Percentiles rank a stretch among this genome's conserved stretches.
These are phyloP conservation scores for Aspergillus phoenicis DNA, from an alignment of 2,329 filamentous ascomycete genomes.

Conservation along the genomic window DNA sequence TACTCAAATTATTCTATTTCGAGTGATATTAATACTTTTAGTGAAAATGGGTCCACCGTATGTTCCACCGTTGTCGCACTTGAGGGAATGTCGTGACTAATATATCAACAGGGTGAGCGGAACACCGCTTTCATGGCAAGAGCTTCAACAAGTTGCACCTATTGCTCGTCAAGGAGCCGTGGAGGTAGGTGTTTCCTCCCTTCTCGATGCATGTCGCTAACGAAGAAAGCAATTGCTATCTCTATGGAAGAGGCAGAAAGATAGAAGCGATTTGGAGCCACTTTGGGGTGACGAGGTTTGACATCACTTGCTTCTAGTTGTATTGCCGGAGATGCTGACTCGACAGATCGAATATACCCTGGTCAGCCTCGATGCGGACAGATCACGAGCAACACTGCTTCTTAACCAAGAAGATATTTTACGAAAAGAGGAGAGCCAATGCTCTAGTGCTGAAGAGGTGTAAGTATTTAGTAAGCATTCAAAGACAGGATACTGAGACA, in stretches of 20 bases:
- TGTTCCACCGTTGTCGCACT: background rate
- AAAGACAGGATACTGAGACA: background rate
- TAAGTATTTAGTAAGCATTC: background rate
- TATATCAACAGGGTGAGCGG: background rate
- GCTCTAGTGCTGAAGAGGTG: background rate
- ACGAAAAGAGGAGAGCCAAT: background rate
- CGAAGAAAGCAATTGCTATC: conserved; percentile 14
- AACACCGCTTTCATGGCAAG: conserved; percentile 4
- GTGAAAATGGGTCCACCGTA: conserved; percentile 6
- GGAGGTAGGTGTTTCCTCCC: background rate
- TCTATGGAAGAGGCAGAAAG: conserved; percentile 12
- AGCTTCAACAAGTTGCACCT: conserved; percentile 1
- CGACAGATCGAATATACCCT: conserved; percentile 17
- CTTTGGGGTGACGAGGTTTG: conserved; percentile 21
- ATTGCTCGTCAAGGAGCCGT: conserved; percentile 3
- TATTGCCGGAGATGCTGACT: background rate
- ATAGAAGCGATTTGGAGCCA: conserved; percentile 2
- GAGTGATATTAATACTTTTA: background rate
- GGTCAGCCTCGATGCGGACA: conserved; percentile 6
- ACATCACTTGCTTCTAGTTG: too few species aligned
- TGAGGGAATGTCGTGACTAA: background rate
- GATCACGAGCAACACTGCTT: conserved; percentile 15
- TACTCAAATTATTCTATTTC: background rate
- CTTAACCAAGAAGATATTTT: conserved; percentile 16
- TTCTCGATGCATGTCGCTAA: background rate